Base-by-base conservation (phyloP, 73 alveolate genomes). In the Paramecium biaurelia region DNA sequence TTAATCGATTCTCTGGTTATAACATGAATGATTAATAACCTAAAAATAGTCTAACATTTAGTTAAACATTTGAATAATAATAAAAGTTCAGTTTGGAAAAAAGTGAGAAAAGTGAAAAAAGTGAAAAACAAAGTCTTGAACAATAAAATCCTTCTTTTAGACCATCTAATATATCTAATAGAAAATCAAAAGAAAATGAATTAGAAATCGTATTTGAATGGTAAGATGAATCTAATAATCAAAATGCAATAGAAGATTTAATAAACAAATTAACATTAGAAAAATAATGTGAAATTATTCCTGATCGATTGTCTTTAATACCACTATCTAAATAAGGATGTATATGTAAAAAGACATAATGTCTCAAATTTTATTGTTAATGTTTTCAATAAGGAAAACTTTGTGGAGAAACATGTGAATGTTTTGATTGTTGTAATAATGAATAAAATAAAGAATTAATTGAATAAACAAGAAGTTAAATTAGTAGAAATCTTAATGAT, bases 241-340 rank as follows among this genome's bases (percentile, higher is more conserved):
- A 41, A 41, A 30, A 79, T 23, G 90, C 74, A 41, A 79, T 79
- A 11, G 74, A 79, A 47, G 90, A 79, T 8, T 47, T 79, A 24
- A 79, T 79, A 3, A 38, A 79, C 5, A 79, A 79, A 47, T 18
- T 79, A 2, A 42, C 90, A 4, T 79, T 79, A 45, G 90, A 42
- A 11, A 79, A 79, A 79, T 24, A 79, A 79, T 24, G 76, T 79
- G 90, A 79, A 11, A 24, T 43, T 5, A 38, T 24, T 9, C 90
- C 74, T 18, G 74, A 79, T 34, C 5, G 90, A 42, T 23, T 79
- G 5, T 79, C 90, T 9, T 20, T 42, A 24, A 20, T 43, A 7
- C 90, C 90, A 20, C 18, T 34, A 42, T 8, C 14, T n/a, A 76
- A 76, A 76, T 76, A 76, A 30, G 89, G 89, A n/a, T 76, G 89